Evolutionary conservation across 768 basidiomycete genomes (phyloP), one percentile per base, ranked within the genome.

Genomic region (Phylloporus arenicola): DNA sequence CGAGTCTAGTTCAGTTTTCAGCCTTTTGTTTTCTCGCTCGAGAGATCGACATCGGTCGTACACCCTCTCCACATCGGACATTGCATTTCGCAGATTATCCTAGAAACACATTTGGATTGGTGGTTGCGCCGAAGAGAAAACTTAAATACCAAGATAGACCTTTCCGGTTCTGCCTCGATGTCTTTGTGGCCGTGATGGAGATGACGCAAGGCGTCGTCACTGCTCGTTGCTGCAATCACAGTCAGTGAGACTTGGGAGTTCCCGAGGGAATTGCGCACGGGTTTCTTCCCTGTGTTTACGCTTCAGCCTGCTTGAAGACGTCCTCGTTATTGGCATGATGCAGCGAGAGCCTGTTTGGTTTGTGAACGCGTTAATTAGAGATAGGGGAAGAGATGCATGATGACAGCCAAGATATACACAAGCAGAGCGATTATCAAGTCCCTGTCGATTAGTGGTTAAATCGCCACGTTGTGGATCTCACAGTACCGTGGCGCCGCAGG

Each of bases 401-500:
- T 22, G 17, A 3, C 5, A 11, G 3, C 2, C 11, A 12, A 39
- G 4, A 39, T 2, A 39, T 22, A 19, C 38, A 22, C 11, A 41
- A 4, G 22, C 6, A 8, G 8, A 3, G 1, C 8, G 1, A 24
- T 22, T 41, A 3, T 6, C 42, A 58, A 57, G 69, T 71, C 70
- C 68, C 56, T 70, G 68, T 70, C 70, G 70, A 70, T 70, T 70
- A 71, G 68, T 70, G 68, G 68, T 71, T 67, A 70, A 71, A 70
- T 70, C 68, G 58, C 59, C 70, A 70, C 67, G 68, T 70, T 71
- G 68, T 70, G 68, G 68, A 62, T 31, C 47, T 55, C 64, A 57
- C 67, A 56, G 16, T 17, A 59, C 68, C 68, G 68, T 70, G 70
- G 57, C 57, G 68, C 68, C 68, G 68, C 67, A 64, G 65, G 65